These are phyloP conservation scores for Aureoboletus auriporus DNA, from an alignment of 768 basidiomycete genomes.

Conservation along the genomic window DNA sequence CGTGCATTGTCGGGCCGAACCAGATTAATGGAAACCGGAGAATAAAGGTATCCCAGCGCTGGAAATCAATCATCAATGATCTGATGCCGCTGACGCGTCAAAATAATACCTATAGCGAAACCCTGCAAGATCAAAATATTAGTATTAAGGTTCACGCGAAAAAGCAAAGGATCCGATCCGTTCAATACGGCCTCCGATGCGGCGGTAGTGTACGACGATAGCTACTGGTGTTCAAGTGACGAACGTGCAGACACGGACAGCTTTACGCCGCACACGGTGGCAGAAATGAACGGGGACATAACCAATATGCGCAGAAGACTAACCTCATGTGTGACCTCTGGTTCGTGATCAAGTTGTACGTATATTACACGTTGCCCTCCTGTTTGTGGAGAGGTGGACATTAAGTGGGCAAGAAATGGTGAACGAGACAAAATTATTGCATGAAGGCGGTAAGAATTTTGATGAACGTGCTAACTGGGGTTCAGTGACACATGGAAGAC, in stretches of 20 bases:
- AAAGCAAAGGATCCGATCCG: slow-evolving; percentile 13
- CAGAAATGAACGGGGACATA: slow-evolving; percentile 28
- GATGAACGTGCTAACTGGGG: slow-evolving; percentile 59
- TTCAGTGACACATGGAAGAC: slow-evolving; percentile 10
- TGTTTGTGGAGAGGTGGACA: slow-evolving; percentile 74
- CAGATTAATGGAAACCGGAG: slow-evolving; percentile 61
- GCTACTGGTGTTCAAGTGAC: slow-evolving; percentile 14
- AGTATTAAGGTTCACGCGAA: slow-evolving; percentile 8
- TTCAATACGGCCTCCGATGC: slow-evolving; percentile 19
- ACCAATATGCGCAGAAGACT: slow-evolving; percentile 27
- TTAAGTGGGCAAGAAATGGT: slow-evolving; percentile 82
- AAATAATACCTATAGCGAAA: slow-evolving; percentile 62
- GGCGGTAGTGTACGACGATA: slow-evolving; percentile 12
- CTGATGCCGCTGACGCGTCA: slow-evolving; percentile 4
- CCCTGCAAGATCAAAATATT: slow-evolving; percentile 41
- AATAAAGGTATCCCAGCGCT: slow-evolving; percentile 83
- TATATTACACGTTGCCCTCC: slow-evolving; percentile 66
- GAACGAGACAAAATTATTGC: slow-evolving; percentile 85
- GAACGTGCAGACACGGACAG: slow-evolving; percentile 14
- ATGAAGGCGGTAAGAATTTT: slow-evolving; percentile 74
- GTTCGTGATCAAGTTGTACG: slow-evolving; percentile 72
- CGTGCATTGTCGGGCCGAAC: slow-evolving; percentile 79
- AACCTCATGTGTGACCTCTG: slow-evolving; percentile 83
- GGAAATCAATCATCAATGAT: slow-evolving; percentile 20
- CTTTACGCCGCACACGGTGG: slow-evolving; percentile 24